Evolutionary conservation across 345 rosid species (phyloP).

Genomic region (Gossypium australe): DNA sequence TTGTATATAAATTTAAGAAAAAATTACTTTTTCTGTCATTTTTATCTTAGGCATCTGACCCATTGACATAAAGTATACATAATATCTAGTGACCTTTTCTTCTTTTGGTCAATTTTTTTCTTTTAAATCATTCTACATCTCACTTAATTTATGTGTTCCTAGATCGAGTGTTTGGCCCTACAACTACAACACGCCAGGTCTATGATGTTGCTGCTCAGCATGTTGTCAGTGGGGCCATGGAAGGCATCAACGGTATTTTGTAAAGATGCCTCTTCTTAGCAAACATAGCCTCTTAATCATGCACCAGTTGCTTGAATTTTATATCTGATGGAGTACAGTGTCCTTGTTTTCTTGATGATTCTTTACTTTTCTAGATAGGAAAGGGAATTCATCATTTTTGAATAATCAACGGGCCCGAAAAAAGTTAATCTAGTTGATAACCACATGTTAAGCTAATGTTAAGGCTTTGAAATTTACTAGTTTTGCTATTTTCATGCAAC

Average conservation of each 20-base stretch:
- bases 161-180: slow-evolving; percentile 98
- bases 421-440: background rate
- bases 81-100: background rate
- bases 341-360: background rate
- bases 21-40: background rate
- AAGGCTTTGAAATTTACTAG: background rate
- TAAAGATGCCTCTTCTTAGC: slow-evolving; percentile 9
- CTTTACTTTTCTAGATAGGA: background rate
- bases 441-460: background rate
- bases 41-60: background rate
- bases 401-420: no score
- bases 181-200: slow-evolving; percentile 99
- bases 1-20: background rate
- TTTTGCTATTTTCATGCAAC: background rate
- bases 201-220: slow-evolving; percentile 97
- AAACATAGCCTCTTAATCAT: slow-evolving; percentile 7
- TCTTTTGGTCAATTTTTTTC: background rate
- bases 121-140: background rate
- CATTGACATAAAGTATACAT: background rate
- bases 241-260: slow-evolving; percentile 79
- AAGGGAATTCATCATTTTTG: no score
- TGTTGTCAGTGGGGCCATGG: slow-evolving; percentile 94
- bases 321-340: background rate
- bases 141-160: slow-evolving; percentile 16
- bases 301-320: no score